phyloP scores from a whole-genome alignment of 2,329 filamentous ascomycete genomes.

The Ceratocystis cacaofunesta region DNA sequence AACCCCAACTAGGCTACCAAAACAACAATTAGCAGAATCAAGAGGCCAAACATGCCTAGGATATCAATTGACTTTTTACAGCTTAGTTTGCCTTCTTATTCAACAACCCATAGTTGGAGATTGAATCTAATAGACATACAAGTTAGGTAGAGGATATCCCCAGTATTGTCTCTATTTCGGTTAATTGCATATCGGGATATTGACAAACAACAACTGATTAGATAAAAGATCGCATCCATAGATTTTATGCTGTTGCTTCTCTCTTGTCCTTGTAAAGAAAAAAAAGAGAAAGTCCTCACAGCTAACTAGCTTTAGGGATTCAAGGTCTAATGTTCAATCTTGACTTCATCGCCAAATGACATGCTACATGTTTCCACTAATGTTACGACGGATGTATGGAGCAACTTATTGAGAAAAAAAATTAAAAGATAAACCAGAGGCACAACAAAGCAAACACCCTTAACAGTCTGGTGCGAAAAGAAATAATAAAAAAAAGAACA shows the following conservation, averaged over 20 bases:
- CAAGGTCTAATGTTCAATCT: no score
- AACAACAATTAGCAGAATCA: background rate
- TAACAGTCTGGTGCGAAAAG: background rate
- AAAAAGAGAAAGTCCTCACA: no score
- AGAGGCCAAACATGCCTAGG: background rate
- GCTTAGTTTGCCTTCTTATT: no score
- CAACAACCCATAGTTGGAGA: background rate
- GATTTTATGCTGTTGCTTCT: no score
- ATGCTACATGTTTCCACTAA: background rate
- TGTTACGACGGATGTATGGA: no score
- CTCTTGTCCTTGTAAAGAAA: no score
- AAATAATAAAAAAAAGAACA: conserved; percentile 6
- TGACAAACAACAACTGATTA: background rate
- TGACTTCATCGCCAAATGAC: background rate
- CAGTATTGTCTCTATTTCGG: background rate
- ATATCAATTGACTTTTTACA: no score
- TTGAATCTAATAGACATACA: background rate
- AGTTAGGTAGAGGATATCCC: background rate
- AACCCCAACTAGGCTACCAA: background rate
- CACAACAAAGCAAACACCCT: background rate
- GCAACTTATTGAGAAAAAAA: background rate
- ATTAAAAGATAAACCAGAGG: background rate
- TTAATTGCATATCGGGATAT: background rate
- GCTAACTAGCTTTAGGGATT: no score
- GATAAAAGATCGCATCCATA: no score